Base-by-base conservation (phyloP, 2,329 filamentous ascomycete species). In the Cladosporium austrohemisphaericum region DNA sequence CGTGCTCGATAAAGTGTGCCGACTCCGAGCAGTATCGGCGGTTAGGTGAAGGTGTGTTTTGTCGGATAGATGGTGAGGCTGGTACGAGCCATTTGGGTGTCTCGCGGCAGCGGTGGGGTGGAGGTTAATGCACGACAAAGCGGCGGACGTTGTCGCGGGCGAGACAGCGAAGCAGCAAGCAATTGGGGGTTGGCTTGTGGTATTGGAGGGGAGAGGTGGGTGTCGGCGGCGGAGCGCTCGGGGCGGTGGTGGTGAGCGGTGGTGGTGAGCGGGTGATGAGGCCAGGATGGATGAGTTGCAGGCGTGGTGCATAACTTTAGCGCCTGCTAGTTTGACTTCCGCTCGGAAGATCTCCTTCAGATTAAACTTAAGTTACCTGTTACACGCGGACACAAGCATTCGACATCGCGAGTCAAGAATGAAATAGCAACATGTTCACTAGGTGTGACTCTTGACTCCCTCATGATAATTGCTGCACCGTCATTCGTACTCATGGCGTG, bases 41-140 rank as follows among this genome's bases (percentile, higher is more conserved):
- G 76, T 80, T 79, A 83, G 70, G 79, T 78, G 66, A 72, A 72
- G 70, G 73, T 73, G 71, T 73, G 71, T 63, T 71, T 69, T 64
- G 72, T 68, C 66, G 68, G 63, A 69, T 68, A 67, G 66, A 65
- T 67, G 68, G 65, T 63, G 65, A 68, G 65, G 66, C 70, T 69
- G 71, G 68, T 70, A 71, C 71, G 68, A 77, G 78, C 78, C 78
- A 81, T 79, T 69, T 71, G 66, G 58, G 49, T 52, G 53, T 50
- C 45, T 51, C 47, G 29, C 49, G 46, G 53, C 41, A 31, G 28
- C 31, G 47, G 50, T 50, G 35, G 44, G 48, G 31, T 38, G 38
- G n/a, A 10, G 22, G 13, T 7, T 18, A 13, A 31, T 45, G 48
- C 26, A 36, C 44, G 37, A 49, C 46, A 41, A 33, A 41, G 37